Base-by-base conservation (phyloP, 2,329 filamentous ascomycete genomes). In the Zarea fungicola region DNA sequence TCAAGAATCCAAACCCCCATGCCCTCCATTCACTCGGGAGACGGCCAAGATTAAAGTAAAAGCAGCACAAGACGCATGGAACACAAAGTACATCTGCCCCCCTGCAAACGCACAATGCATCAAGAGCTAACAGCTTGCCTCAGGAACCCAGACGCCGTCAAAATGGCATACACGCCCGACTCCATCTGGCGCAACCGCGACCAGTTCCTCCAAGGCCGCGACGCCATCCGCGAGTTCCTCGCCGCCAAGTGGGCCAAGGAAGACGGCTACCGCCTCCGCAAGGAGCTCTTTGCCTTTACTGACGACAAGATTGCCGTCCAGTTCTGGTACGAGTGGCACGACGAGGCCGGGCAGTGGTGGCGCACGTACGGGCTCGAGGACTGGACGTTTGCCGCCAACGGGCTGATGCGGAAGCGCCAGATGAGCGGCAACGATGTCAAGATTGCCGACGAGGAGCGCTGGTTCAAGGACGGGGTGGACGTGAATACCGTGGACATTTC, bases 281-380 rank as follows among this genome's bases (percentile, higher is more conserved):
- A 95, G 65, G 89, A 95, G 62, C 71, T 95, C 1, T 95, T 95
- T 65, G 76, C 87, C 1, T 93, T 89, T 60, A 75, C 70, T 0
- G 83, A 83, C 31, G 74, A 92, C 65, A 85, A 74, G 66, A 92
- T 91, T 55, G 89, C 89, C 1, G 89, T 95, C 19, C 88, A 95
- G 62, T 95, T 93, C 64, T 95, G 89, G 89, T 95, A 92, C 60
- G 85, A 95, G 65, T 91, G 82, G 68, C 77, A 82, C 54, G 87
- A 92, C 59, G 67, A 68, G 7, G 58, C 74, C 2, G 84, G 85
- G 31, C 82, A 88, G 63, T 95, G 89, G 89, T 91, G 85, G 76
- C 76, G 88, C n/a, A 90, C 85, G 37, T 95, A 95, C 60, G 89
- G 89, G 0, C 76, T 95, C 10, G 85, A 89, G 60, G 84, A 89